Base-by-base conservation (phyloP, 78 protist species). In the Speleostelium caveatum region DNA sequence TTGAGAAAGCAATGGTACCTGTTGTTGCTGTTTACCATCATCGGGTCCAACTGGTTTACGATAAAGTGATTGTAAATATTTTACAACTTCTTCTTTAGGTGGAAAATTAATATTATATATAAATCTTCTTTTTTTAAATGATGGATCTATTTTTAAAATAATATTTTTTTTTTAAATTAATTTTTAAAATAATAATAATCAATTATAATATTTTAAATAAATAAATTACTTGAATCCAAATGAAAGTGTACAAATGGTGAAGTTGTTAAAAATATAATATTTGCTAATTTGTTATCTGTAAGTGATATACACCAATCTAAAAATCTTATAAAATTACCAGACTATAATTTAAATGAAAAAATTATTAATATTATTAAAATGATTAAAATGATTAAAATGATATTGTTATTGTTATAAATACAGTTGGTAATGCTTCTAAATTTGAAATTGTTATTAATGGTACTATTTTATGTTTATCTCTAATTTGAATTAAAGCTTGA, bases 241-340 rank as follows among this genome's bases (percentile, higher is more conserved):
- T 83, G 79, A 21, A 83, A 83, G 60, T 83, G 91, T 12, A 83
- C 79, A 45, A 83, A 83, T 69, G 67, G 91, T 12, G 91, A 83
- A 24, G 91, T 63, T 30, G 91, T 83, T 53, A 83, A 60, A 69
- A 83, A 83, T 41, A 83, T 73, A 71, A 83, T 83, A 69, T 83
- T 67, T 53, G 91, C 91, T 53, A 83, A 59, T 41, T 83, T 83
- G 68, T 83, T 83, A 60, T 83, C 91, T 28, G 91, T 83, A 2
- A 83, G 73, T 16, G 80, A 58, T 17, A 83, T 53, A 69, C 91
- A 83, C 91, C 91, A 83, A 60, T 83, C 91, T 16, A 83, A 60
- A 30, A 83, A 83, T 83, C 91, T 83, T 12, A 79, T 83, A 32
- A 83, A 83, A 42, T 83, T 83, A 22, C 69, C 91, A 33, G 91